Percentiles rank a stretch among this genome's conserved stretches.
phyloP scores from a whole-genome alignment of 306 rosid genomes.

The Morella rubra region DNA sequence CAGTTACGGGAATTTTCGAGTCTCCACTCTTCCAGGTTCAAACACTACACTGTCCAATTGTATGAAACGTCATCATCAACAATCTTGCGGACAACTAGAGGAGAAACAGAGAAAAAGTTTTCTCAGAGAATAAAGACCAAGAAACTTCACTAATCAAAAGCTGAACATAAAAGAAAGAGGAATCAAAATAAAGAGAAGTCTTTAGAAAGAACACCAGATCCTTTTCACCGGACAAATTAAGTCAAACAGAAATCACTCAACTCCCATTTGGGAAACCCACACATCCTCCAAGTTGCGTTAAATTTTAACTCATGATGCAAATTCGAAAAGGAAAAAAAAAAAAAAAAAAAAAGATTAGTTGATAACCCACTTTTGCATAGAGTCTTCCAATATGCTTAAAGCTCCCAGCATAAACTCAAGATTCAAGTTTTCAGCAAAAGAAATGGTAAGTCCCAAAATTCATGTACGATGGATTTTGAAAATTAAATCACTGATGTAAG shows the following conservation, averaged over 20 bases:
- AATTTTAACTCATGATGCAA: conserved; percentile 6
- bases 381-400: conserved; percentile 21
- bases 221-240: conserved; percentile 21
- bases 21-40: conserved; percentile 24
- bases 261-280: conserved; percentile 9
- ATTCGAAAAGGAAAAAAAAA: conserved; percentile 1
- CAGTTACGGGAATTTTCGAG: conserved; percentile 13
- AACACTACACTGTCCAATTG: conserved; percentile 31
- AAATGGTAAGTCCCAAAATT: conserved; percentile 9
- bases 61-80: conserved; percentile 29
- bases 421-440: conserved; percentile 24
- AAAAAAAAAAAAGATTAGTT: background rate
- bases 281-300: conserved; percentile 17
- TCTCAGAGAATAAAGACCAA: conserved; percentile 8
- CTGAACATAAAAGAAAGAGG: background rate
- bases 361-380: conserved; percentile 20
- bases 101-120: conserved; percentile 4
- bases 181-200: background rate
- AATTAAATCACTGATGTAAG: background rate
- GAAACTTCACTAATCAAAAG: conserved; percentile 10
- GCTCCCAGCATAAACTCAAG: conserved; percentile 1
- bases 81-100: background rate
- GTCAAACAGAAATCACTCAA: conserved; percentile 29
- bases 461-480: background rate
- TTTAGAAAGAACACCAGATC: conserved; percentile 14